These are phyloP conservation scores for Lavandula angustifolia DNA, from an alignment of 257 asterid genomes.

Conservation along the genomic window DNA sequence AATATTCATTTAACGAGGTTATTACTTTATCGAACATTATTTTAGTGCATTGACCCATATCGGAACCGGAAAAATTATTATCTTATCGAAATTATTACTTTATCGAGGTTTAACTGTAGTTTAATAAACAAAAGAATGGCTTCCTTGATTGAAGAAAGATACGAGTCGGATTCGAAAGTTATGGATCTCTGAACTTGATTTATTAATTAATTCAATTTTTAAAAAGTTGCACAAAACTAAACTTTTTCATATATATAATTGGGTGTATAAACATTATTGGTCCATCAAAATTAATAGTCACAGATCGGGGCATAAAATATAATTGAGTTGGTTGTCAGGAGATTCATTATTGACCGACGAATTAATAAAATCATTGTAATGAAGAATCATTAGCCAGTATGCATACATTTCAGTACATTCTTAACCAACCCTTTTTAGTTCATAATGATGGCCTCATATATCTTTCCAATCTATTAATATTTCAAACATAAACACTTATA, in stretches of 20 bases:
- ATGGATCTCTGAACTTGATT: conserved; percentile 16
- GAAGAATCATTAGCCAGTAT: background rate
- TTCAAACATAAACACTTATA: background rate
- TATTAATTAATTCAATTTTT: background rate
- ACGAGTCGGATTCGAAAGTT: conserved; percentile 26
- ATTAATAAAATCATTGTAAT: background rate
- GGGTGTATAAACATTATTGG: no score
- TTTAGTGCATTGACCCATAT: no score
- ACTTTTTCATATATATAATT: background rate
- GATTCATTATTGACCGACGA: no score
- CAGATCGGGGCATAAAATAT: no score
- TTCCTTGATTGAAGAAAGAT: conserved; percentile 27
- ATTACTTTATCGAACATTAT: no score
- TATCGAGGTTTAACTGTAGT: no score
- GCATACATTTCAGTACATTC: conserved; percentile 9
- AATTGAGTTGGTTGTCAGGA: no score
- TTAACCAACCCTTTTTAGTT: conserved; percentile 17
- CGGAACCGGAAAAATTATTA: no score
- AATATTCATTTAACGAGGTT: no score
- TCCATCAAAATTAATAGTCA: no score
- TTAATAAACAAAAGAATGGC: background rate
- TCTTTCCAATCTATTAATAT: background rate
- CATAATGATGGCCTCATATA: background rate
- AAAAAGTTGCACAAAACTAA: background rate
- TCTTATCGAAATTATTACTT: no score